Evolutionary conservation across 768 basidiomycete genomes (phyloP), one percentile per base, ranked within the genome.

Genomic region (Suillus fuscotomentosus): DNA sequence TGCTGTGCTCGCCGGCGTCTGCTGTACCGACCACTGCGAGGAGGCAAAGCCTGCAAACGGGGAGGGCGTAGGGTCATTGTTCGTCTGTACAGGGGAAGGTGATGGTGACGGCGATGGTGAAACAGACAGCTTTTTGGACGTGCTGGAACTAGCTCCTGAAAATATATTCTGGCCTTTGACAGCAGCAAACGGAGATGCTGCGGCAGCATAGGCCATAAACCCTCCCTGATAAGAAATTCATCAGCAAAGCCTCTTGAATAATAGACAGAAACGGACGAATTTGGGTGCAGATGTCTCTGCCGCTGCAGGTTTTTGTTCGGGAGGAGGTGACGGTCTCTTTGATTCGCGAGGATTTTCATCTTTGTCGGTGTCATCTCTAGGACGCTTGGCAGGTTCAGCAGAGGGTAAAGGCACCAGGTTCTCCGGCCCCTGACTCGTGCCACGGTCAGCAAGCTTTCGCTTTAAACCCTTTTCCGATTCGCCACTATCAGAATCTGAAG

Each of bases 161-260:
- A 84, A 82, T 34, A 83, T 67, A 70, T 84, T 90, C 65, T 88
- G 84, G 55, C 90, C 91, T 68, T 88, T 91, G 70, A 90, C 86
- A 55, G 84, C 76, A 15, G 89, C 86, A 70, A 93, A 93, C 5
- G 91, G 91, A 2, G 91, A 92, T 62, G 80, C 83, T 13, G 85
- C 78, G 3, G 90, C 88, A 14, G 91, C 91, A 69, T 92, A 94
- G 2, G 90, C 88, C 84, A 88, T 87, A 74, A 94, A 94, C 31
- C 91, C 91, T 61, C 84, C 78, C 89, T 90, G 60, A 42, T 53
- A 60, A 54, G 48, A 47, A 51, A 60, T 65, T 62, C 59, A 68
- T 64, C 11, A 50, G 45, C 20, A 15, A 61, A 71, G 63, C 45
- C 24, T 9, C 67, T 59, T 59, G 62, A 57, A 66, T 56, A 64